Percentiles rank a stretch among this genome's conserved stretches.
These are phyloP conservation scores for Chalaropsis ovoidea DNA, from an alignment of 2,329 filamentous ascomycete species.

Conservation along the genomic window DNA sequence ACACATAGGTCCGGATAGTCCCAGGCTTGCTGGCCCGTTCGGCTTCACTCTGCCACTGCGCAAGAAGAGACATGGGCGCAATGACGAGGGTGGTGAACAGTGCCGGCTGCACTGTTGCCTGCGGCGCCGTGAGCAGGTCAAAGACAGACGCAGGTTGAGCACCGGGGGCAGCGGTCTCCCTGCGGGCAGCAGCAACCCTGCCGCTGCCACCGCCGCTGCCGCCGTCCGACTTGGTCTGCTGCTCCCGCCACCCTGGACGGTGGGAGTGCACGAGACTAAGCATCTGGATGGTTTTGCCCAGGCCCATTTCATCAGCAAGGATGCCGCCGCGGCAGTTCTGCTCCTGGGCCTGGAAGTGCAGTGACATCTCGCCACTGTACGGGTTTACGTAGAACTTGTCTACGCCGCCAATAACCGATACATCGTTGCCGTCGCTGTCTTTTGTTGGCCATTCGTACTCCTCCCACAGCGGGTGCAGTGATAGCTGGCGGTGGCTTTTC, in stretches of 20 bases:
- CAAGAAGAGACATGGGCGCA: conserved; percentile 92
- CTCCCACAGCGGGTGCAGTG: conserved; percentile 97
- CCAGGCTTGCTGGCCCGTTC: conserved; percentile 79
- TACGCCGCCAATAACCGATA: conserved; percentile 56
- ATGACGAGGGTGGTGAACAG: conserved; percentile 88
- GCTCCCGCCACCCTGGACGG: conserved; percentile 32
- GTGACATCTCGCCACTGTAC: conserved; percentile 85
- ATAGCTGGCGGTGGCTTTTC: conserved; percentile 58
- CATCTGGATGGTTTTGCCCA: conserved; percentile 99
- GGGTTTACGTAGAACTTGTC: conserved; percentile 85
- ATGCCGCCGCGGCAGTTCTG: conserved; percentile 91
- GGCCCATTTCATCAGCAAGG: conserved; percentile 91
- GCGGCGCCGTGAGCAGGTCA: conserved; percentile 11
- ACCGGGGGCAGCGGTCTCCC: background rate
- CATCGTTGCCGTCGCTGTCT: conserved; percentile 71
- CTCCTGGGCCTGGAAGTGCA: conserved; percentile 86
- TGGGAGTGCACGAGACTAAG: conserved; percentile 84
- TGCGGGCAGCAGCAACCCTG: background rate
- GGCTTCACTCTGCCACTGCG: conserved; percentile 94
- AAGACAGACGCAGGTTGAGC: conserved; percentile 17
- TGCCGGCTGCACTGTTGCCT: conserved; percentile 47
- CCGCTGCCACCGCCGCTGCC: background rate
- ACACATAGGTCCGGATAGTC: conserved; percentile 73
- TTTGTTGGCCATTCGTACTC: conserved; percentile 83
- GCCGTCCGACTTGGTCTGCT: background rate